These are phyloP conservation scores for Leucosporidium scottii DNA, from an alignment of 768 basidiomycete species.

Conservation along the genomic window DNA sequence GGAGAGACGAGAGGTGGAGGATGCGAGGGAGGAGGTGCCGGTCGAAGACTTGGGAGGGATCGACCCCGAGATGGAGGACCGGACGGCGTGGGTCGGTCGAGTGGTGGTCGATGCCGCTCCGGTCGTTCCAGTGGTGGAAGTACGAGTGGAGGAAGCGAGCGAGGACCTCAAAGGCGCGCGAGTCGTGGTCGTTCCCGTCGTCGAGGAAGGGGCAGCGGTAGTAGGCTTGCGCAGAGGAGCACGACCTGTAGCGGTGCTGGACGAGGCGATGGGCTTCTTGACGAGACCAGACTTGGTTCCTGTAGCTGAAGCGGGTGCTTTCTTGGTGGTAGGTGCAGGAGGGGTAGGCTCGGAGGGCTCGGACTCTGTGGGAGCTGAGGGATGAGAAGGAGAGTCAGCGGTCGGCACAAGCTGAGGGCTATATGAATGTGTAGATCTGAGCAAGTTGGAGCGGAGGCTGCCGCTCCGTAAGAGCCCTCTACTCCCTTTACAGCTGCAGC, in stretches of 20 bases:
- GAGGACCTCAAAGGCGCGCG: background rate
- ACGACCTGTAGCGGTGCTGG: too few relatives aligned
- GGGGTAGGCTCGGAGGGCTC: background rate
- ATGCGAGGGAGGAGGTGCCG: background rate
- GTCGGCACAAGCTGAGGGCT: background rate
- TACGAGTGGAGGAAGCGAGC: background rate
- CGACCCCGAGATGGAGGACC: background rate
- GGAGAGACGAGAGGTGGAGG: background rate
- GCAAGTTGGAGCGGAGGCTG: background rate
- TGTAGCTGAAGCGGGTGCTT: background rate
- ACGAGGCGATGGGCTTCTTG: background rate
- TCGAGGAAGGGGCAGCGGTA: background rate
- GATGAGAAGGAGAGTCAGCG: background rate
- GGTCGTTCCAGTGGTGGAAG: background rate
- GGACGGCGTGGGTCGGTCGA: background rate
- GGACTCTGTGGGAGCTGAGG: too few relatives aligned
- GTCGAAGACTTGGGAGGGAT: background rate
- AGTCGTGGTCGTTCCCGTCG: background rate
- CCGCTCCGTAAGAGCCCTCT: background rate
- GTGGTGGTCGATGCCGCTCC: background rate
- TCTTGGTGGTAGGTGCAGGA: background rate
- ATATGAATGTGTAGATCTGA: background rate
- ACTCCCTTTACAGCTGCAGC: background rate
- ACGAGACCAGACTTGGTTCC: background rate
- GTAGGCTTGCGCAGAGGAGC: background rate